Base-by-base conservation (phyloP, 2,329 filamentous ascomycete species). In the Fusarium armeniacum region DNA sequence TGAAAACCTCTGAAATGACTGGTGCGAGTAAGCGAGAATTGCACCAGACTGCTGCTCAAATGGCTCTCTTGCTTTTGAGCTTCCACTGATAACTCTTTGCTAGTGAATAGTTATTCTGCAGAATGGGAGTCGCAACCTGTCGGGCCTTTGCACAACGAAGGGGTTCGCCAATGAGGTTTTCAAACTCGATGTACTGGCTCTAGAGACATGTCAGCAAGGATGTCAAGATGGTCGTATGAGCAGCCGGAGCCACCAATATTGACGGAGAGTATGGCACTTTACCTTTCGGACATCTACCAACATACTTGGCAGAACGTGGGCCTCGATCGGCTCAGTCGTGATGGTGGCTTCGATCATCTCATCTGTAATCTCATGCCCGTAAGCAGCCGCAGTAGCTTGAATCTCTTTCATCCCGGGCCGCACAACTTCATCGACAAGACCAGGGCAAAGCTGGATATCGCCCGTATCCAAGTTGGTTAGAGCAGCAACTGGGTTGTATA, bases 121-220 rank as follows among this genome's bases (percentile, higher is more conserved):
- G 47, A 26, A 68, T 58, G 2, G 70, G 69, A 18, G 61, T 69
- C 38, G 69, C 44, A 32, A 72, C 41, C 30, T 69, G 59, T 4
- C 56, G 62, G 16, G 64, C 64, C 26, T 72, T 63, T 28, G 70
- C 73, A 22, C 64, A 69, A 36, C 69, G 61, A 22, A 75, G 40
- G 15, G 73, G 73, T 12, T 75, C 73, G n/a, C 73, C 73, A 18
- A 75, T 58, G 8, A 75, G 54, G 32, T 73, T 75, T 43, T 75
- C 73, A 20, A 71, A 54, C 28, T 75, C 73, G 30, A 75, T 75
- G 18, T 71, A 74, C 41, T 72, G 72, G n/a, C 63, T 66, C 72
- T 73, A 6, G 7, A 32, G 13, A n/a, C 36, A 7, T n/a, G 33
- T 73, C 9, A 73, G 69, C 18, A 32, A 32, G 18, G 15, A n/a